These are phyloP conservation scores for Metschnikowia aberdeeniae DNA, from an alignment of 805 yeast genomes.

Conservation along the genomic window DNA sequence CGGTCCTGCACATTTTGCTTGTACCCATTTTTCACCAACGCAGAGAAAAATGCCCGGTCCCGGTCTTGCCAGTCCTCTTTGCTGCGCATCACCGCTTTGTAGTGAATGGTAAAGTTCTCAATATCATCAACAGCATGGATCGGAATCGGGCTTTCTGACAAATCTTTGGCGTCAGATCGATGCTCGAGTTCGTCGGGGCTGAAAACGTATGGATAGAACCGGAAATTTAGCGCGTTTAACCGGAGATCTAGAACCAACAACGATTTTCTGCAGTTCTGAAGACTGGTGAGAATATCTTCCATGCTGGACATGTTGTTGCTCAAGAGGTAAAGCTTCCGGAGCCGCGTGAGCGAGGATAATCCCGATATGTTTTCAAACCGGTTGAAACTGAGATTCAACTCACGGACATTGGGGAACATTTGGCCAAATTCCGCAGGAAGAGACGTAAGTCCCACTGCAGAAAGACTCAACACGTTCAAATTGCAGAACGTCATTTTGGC, in stretches of 20 bases:
- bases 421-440: conserved; percentile 36
- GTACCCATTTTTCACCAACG: conserved; percentile 19
- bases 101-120: conserved; percentile 47
- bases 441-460: conserved; percentile 42
- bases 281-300: conserved; percentile 28
- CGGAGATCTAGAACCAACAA: conserved; percentile 44
- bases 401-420: conserved; percentile 44
- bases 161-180: conserved; percentile 8
- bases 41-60: conserved; percentile 28
- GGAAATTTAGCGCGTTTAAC: conserved; percentile 45
- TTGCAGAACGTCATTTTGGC: conserved; percentile 23
- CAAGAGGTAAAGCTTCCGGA: conserved; percentile 40
- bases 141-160: conserved; percentile 31
- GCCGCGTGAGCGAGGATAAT: conserved; percentile 29
- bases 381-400: conserved; percentile 50
- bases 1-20: conserved; percentile 21
- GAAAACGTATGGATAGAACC: conserved; percentile 51
- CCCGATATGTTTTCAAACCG: conserved; percentile 32
- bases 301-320: conserved; percentile 42
- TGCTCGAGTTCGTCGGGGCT: conserved; percentile 39
- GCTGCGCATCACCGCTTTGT: conserved; percentile 35
- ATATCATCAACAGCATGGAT: conserved; percentile 48
- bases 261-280: conserved; percentile 27
- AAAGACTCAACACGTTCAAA: conserved; percentile 38
- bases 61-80: conserved; percentile 39